Conservation (phyloP, 1,139 yeast species). For the Suhomyces panamericanus region DNA sequence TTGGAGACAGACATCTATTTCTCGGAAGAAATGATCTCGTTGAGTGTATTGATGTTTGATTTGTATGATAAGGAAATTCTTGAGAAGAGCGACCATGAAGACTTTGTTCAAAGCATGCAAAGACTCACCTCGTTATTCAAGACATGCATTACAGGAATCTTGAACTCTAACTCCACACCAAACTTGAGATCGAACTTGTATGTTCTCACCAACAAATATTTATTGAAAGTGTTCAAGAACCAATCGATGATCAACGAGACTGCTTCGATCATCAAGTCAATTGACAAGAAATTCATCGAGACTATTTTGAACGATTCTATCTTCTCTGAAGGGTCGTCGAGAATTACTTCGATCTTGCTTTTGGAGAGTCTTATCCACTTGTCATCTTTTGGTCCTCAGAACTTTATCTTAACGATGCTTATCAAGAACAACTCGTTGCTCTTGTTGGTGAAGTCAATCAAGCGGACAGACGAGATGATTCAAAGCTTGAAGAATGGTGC, state of each 20-base stretch:
- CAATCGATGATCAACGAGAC: conserved; percentile 46
- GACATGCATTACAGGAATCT: conserved; percentile 71
- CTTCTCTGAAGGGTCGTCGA: conserved; percentile 72
- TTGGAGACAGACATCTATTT: conserved; percentile 64
- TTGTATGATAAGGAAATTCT: conserved; percentile 51
- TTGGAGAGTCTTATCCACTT: conserved; percentile 69
- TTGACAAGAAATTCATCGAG: conserved; percentile 64
- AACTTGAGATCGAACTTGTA: conserved; percentile 76
- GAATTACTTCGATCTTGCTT: conserved; percentile 74
- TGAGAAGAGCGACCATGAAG: conserved; percentile 26
- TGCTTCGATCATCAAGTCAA: conserved; percentile 52
- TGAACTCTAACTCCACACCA: conserved; percentile 67
- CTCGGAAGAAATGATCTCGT: conserved; percentile 75
- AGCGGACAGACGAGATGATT: conserved; percentile 66
- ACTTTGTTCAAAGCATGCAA: conserved; percentile 30
- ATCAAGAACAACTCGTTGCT: conserved; percentile 66
- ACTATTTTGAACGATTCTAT: conserved; percentile 76
- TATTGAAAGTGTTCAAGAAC: conserved; percentile 51
- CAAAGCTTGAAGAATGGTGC: conserved; percentile 28
- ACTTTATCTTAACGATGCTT: conserved; percentile 59
- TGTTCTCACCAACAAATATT: conserved; percentile 65
- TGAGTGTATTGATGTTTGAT: conserved; percentile 71
- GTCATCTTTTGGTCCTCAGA: conserved; percentile 49
- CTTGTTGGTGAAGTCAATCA: conserved; percentile 64
- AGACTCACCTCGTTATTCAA: conserved; percentile 69